Evolutionary conservation across 2,329 filamentous ascomycete genomes (phyloP), one percentile per base, ranked within the genome.

Genomic region (Juglanconis oblonga): DNA sequence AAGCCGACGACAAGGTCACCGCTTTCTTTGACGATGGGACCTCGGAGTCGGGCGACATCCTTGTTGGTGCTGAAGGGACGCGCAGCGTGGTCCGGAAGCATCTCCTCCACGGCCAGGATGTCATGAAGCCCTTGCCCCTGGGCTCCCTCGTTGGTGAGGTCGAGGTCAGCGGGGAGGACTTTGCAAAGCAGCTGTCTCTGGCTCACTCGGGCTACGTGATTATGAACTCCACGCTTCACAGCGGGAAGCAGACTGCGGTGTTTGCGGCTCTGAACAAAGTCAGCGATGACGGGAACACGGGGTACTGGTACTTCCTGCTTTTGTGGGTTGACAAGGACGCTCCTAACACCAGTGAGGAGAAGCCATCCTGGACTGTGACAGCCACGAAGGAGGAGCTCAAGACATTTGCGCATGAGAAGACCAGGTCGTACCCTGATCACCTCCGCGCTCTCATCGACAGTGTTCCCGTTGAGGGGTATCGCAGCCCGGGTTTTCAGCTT

Each of bases 41-140:
- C 2, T 71, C 68, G 1, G 75, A 71, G 3, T 72, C 67, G 3
- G 80, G 80, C 0, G 72, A 74, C n/a, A 68, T 82, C 3, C 67
- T 82, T 1, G 69, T 82, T 11, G 80, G 77, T 14, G 77, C 76
- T 11, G 81, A 83, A 64, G 80, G 81, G 5, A 67, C 72, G 5
- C 72, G 71, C 44, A 76, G 73, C 35, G 68, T 68, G 65, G 70
- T 73, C 5, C 69, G 74, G 14, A 67, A 70, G 51, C 65, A 70
- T 42, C 63, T 75, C 11, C 66, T 74, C 1, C 58, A 63, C 4
- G 65, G 62, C 3, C 40, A 64, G 14, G 70, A 74, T 24, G 64
- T 68, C 9, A 63, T 74, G 29, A 62, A 60, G 24, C 40, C 65
- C 1, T 64, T 71, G 7, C 67, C 68, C 5, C 64, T 69, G 42